Evolutionary conservation across 768 basidiomycete species (phyloP).

Genomic region (Pleurotus giganteus): DNA sequence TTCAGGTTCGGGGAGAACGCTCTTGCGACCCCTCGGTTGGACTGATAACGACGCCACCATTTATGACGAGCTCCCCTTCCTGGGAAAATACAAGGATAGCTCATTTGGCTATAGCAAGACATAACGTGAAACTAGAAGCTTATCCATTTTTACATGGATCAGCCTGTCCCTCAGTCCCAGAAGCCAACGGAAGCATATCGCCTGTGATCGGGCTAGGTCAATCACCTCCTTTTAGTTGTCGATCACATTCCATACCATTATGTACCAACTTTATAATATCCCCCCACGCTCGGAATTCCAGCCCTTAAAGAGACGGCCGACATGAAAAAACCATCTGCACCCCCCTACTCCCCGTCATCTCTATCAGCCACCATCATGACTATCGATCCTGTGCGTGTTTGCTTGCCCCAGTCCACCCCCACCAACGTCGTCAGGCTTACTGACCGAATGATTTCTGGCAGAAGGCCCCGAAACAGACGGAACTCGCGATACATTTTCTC

Average conservation of each 20-base stretch:
- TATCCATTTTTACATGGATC: too few species aligned
- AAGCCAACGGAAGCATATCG: background rate
- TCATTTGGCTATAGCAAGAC: too few species aligned
- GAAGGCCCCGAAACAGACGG: constrained; percentile 18
- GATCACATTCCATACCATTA: background rate
- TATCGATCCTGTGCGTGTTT: constrained; percentile 4
- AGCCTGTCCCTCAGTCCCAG: background rate
- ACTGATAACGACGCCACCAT: too few species aligned
- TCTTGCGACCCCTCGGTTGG: background rate
- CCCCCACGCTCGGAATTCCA: background rate
- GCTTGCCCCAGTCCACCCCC: background rate
- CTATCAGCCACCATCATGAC: background rate
- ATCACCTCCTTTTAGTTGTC: background rate
- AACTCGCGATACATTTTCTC: constrained; percentile 28
- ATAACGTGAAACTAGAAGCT: too few species aligned
- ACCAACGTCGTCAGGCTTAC: background rate
- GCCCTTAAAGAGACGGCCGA: constrained; percentile 1
- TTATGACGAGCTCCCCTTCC: too few species aligned
- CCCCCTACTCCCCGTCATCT: background rate
- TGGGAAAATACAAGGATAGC: too few species aligned
- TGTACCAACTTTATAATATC: background rate
- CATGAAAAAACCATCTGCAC: background rate
- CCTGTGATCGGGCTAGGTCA: background rate
- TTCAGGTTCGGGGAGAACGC: background rate
- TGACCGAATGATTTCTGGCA: background rate